phyloP scores from a whole-genome alignment of 1,139 yeast species.

The Kodamaea arcana region DNA sequence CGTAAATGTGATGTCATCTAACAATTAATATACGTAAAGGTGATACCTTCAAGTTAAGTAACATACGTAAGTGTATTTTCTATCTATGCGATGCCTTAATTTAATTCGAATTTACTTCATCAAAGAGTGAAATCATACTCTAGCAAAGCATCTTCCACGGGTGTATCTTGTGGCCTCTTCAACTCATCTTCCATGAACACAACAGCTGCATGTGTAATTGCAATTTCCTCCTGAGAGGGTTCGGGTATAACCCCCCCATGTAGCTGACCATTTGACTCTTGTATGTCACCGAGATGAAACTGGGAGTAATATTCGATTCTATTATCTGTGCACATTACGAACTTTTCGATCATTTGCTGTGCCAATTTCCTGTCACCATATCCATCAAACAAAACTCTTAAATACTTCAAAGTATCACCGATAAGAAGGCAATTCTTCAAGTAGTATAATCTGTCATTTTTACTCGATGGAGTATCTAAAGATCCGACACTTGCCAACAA shows the following conservation, averaged over 20 bases:
- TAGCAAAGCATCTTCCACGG: conserved; percentile 1
- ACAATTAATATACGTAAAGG: no score
- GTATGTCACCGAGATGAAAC: conserved; percentile 11
- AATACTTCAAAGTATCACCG: conserved; percentile 8
- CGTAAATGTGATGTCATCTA: no score
- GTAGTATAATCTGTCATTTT: conserved; percentile 7
- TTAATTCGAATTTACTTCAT: no score
- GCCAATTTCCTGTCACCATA: conserved; percentile 25
- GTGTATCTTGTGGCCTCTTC: background rate
- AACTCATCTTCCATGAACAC: background rate
- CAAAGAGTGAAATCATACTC: conserved; percentile 5
- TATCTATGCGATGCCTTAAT: no score
- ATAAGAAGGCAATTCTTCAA: conserved; percentile 6
- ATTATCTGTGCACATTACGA: conserved; percentile 1
- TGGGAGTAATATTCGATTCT: conserved; percentile 6
- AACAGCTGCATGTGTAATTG: background rate
- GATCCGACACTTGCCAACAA: conserved; percentile 19
- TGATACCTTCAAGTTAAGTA: no score
- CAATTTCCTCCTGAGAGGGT: conserved; percentile 8
- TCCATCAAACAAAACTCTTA: conserved; percentile 26
- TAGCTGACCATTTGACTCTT: conserved; percentile 6
- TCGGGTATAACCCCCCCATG: conserved; percentile 1
- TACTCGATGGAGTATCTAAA: conserved; percentile 4
- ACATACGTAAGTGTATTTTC: no score
- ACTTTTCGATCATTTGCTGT: conserved; percentile 6